These are phyloP conservation scores for Colletotrichum siamense DNA, from an alignment of 2,329 filamentous ascomycete species.

Conservation along the genomic window DNA sequence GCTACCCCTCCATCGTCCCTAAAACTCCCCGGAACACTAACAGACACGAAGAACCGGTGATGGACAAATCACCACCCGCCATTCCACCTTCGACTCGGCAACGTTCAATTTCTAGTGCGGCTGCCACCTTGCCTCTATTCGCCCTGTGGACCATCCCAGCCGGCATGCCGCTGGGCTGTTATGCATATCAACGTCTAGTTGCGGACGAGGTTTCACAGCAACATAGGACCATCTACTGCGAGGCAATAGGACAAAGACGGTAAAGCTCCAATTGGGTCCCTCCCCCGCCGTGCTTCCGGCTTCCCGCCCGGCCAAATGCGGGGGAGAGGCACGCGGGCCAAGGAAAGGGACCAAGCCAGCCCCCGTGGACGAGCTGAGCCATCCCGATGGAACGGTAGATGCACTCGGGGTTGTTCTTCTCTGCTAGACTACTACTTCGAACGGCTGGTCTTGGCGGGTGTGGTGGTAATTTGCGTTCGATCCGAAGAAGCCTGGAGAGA, in stretches of 20 bases:
- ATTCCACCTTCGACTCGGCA: background rate
- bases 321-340: background rate
- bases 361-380: background rate
- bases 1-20: background rate
- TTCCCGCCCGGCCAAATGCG: constrained; percentile 1
- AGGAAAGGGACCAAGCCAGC: background rate
- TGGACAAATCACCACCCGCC: background rate
- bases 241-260: background rate
- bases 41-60: background rate
- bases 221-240: background rate
- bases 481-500: background rate
- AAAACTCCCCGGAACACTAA: background rate
- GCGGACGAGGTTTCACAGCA: background rate
- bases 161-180: background rate
- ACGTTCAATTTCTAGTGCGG: background rate
- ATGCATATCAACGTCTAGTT: background rate
- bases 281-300: constrained; percentile 4
- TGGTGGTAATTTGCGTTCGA: background rate
- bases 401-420: background rate
- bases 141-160: background rate
- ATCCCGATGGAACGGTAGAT: background rate
- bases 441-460: background rate
- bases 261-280: background rate
- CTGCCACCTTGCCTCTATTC: background rate
- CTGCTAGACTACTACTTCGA: background rate